These are phyloP conservation scores for Rubroboletus satanas DNA, from an alignment of 768 basidiomycete genomes.

Conservation along the genomic window DNA sequence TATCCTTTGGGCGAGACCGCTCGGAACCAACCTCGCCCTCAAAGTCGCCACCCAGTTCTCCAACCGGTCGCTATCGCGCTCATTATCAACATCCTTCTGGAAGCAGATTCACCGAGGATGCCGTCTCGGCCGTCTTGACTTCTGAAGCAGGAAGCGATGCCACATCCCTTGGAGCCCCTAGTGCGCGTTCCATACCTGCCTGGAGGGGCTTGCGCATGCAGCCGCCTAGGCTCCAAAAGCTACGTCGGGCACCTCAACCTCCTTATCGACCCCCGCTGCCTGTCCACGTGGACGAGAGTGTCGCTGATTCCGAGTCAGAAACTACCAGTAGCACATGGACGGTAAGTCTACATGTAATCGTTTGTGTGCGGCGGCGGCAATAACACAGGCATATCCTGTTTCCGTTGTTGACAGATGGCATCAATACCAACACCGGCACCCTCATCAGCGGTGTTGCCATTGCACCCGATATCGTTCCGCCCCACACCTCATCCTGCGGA, in stretches of 20 bases:
- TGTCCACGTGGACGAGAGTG: neutral
- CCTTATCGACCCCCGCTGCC: neutral
- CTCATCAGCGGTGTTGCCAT: neutral
- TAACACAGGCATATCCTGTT: neutral
- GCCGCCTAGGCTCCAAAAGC: conserved; percentile 19
- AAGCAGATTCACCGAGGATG: conserved; percentile 28
- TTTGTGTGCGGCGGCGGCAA: neutral
- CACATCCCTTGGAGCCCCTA: conserved; percentile 2
- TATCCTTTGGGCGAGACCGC: conserved; percentile 3
- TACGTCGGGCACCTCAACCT: conserved; percentile 5
- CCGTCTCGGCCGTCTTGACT: conserved; percentile 23
- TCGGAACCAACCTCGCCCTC: conserved; percentile 10
- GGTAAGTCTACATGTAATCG: conserved; percentile 7
- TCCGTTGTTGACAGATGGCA: conserved; percentile 6
- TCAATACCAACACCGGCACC: neutral
- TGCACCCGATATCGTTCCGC: conserved; percentile 20
- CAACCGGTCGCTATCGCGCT: neutral
- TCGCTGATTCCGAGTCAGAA: conserved; percentile 6
- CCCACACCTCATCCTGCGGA: conserved; percentile 22
- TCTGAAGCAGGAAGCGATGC: conserved; percentile 26
- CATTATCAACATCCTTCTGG: conserved; percentile 21
- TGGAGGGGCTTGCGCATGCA: conserved; percentile 6
- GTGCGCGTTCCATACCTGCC: neutral
- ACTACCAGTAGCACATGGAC: conserved; percentile 8
- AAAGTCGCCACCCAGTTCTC: conserved; percentile 16